phyloP scores from a whole-genome alignment of 2,329 filamentous ascomycete species.

The Monosporascus ibericus region DNA sequence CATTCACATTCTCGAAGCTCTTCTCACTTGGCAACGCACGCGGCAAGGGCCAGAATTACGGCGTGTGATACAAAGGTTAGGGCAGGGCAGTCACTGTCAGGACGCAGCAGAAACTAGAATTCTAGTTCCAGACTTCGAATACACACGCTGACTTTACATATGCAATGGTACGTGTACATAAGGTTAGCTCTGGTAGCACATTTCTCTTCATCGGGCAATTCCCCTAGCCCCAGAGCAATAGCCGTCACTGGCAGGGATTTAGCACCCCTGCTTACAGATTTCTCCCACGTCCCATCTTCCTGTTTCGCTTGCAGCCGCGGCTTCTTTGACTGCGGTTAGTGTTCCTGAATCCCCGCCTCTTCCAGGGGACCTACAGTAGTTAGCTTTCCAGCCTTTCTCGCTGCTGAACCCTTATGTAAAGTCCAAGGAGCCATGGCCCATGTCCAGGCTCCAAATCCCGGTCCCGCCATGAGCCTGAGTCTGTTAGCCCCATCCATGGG shows the following conservation, averaged over 20 bases:
- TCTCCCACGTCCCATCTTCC: slow-evolving; percentile 3
- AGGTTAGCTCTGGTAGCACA: slow-evolving; percentile 24
- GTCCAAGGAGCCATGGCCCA: not conserved
- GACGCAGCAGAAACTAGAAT: not conserved
- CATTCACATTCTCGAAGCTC: no score
- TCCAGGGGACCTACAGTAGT: not conserved
- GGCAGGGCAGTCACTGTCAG: not conserved
- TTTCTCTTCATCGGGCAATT: slow-evolving; percentile 36
- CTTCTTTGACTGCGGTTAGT: not conserved
- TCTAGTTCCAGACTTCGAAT: not conserved
- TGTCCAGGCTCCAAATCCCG: slow-evolving; percentile 14
- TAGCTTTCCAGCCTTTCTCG: slow-evolving; percentile 1
- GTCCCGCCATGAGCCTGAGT: slow-evolving; percentile 18
- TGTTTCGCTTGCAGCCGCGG: slow-evolving; percentile 8
- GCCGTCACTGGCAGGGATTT: slow-evolving; percentile 27
- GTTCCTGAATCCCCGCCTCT: not conserved
- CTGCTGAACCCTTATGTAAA: slow-evolving; percentile 19
- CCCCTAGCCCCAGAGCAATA: slow-evolving; percentile 32
- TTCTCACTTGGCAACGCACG: not conserved
- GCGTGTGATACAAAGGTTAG: not conserved
- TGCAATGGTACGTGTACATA: slow-evolving; percentile 25
- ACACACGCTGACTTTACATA: slow-evolving; percentile 8
- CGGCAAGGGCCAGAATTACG: not conserved
- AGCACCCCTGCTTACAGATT: slow-evolving; percentile 18
- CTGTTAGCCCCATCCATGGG: slow-evolving; percentile 14